Evolutionary conservation across 257 asterid species (phyloP).

Genomic region (Ehretia macrophylla): DNA sequence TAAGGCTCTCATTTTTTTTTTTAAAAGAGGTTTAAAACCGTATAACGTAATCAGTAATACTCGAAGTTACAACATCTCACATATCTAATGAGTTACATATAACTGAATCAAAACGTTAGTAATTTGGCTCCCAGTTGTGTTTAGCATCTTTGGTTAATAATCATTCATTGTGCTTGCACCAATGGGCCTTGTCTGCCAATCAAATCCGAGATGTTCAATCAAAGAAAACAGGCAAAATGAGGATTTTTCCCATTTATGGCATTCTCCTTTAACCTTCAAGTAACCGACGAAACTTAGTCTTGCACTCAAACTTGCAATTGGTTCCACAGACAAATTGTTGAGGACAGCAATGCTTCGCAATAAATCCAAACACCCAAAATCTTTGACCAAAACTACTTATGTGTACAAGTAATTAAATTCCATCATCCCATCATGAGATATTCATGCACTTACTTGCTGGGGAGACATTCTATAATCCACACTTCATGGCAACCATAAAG

Average conservation of each 20-base stretch:
- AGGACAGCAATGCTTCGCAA: slow-evolving; percentile 1
- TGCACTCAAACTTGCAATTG: neutral
- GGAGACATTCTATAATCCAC: neutral
- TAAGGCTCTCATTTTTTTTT: too few species aligned
- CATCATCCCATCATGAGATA: neutral
- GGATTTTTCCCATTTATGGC: slow-evolving; percentile 1
- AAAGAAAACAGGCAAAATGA: too few species aligned
- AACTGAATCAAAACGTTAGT: too few species aligned
- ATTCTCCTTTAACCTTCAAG: neutral
- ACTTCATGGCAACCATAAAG: neutral
- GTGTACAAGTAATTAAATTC: neutral
- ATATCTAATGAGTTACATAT: too few species aligned
- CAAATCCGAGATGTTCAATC: too few species aligned
- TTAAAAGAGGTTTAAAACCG: too few species aligned
- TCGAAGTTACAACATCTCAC: too few species aligned
- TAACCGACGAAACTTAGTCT: neutral
- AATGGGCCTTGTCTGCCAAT: too few species aligned
- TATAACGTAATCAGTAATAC: too few species aligned
- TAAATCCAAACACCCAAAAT: slow-evolving; percentile 21
- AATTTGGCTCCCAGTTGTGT: too few species aligned
- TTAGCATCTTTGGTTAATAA: too few species aligned
- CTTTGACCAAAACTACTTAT: slow-evolving; percentile 13
- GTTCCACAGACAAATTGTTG: neutral
- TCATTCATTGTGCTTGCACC: too few species aligned
- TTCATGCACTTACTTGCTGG: neutral